These are phyloP conservation scores for Delonix regia DNA, from an alignment of 306 rosid genomes.

Conservation along the genomic window DNA sequence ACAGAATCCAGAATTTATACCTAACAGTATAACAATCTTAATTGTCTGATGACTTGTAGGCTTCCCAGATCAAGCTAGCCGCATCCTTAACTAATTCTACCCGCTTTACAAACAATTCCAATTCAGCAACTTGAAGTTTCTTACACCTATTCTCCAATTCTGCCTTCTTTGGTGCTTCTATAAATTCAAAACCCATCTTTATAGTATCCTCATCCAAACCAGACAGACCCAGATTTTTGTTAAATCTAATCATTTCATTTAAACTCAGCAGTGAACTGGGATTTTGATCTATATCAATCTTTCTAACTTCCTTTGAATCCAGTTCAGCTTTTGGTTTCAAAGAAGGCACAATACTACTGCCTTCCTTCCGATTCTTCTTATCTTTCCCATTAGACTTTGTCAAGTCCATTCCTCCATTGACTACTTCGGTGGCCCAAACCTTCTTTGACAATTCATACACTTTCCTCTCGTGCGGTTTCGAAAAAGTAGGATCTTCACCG, in stretches of 20 bases:
- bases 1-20: slow-evolving; percentile 7
- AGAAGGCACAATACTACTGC: slow-evolving; percentile 25
- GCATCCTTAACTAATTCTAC: slow-evolving; percentile 43
- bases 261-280: not conserved
- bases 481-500: slow-evolving; percentile 30
- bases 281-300: slow-evolving; percentile 17
- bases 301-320: slow-evolving; percentile 27
- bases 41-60: slow-evolving; percentile 38
- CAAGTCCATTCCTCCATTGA: slow-evolving; percentile 28
- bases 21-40: slow-evolving; percentile 29
- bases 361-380: slow-evolving; percentile 41
- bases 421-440: slow-evolving; percentile 53
- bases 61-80: slow-evolving; percentile 48
- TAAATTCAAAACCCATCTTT: slow-evolving; percentile 46
- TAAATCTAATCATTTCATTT: slow-evolving; percentile 37
- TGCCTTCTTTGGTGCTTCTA: slow-evolving; percentile 45
- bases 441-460: slow-evolving; percentile 55
- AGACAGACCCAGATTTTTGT: slow-evolving; percentile 26
- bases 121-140: slow-evolving; percentile 49
- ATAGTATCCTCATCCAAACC: slow-evolving; percentile 38
- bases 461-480: slow-evolving; percentile 49
- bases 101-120: slow-evolving; percentile 49
- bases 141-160: slow-evolving; percentile 62
- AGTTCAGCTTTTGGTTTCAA: slow-evolving; percentile 22
- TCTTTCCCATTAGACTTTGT: slow-evolving; percentile 40